Conservation (phyloP, 2,329 filamentous ascomycete genomes). For the Fusarium brevicatenulatum region DNA sequence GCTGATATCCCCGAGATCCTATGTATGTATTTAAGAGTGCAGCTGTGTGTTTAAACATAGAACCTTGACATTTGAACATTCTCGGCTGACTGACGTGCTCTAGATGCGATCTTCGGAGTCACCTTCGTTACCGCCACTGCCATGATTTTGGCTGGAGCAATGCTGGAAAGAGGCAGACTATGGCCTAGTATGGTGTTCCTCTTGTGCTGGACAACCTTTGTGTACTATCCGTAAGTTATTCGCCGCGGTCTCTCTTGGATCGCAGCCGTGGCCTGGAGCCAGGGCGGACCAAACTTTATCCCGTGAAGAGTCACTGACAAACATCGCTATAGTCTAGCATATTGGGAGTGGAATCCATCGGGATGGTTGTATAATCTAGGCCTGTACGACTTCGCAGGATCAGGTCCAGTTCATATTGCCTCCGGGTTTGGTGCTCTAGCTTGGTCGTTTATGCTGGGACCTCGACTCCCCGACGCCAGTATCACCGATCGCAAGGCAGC, state of each 20-base stretch:
- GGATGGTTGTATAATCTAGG: slow-evolving; percentile 72
- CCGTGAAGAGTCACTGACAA: not conserved
- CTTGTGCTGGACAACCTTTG: slow-evolving; percentile 72
- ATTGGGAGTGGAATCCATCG: slow-evolving; percentile 74
- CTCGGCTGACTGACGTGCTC: not conserved
- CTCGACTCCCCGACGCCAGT: slow-evolving; percentile 51
- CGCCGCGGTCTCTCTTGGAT: no score
- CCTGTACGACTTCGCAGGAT: slow-evolving; percentile 69
- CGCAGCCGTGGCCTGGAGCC: not conserved
- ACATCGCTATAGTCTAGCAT: slow-evolving; percentile 56
- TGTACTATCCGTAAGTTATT: slow-evolving; percentile 59
- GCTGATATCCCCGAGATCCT: slow-evolving; percentile 51
- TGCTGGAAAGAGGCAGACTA: slow-evolving; percentile 51
- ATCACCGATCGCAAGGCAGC: slow-evolving; percentile 27
- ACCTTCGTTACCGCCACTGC: slow-evolving; percentile 53
- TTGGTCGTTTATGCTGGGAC: slow-evolving; percentile 71
- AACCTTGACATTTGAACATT: not conserved
- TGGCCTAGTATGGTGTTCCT: slow-evolving; percentile 68
- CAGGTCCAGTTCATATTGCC: slow-evolving; percentile 72
- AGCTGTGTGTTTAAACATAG: no score
- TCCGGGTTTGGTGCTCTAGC: slow-evolving; percentile 71
- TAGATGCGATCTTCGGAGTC: slow-evolving; percentile 50
- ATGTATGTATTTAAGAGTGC: slow-evolving; percentile 34
- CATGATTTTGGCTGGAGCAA: slow-evolving; percentile 53
- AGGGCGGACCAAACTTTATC: not conserved